Evolutionary conservation across 169 alveolate genomes (phyloP).

Genomic region (Blepharisma undulans): DNA sequence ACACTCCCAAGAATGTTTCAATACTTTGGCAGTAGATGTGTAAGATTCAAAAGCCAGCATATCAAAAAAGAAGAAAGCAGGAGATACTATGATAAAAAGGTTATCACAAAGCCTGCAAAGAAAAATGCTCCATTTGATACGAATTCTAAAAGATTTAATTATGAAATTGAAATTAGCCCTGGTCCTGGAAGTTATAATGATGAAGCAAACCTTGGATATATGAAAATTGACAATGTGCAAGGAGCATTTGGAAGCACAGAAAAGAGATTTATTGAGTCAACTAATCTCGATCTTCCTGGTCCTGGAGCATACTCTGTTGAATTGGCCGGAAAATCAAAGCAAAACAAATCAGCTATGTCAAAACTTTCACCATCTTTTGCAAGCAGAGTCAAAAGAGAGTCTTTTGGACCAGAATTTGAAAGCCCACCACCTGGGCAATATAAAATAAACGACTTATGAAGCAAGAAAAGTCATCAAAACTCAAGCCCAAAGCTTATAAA

Average conservation of each 20-base stretch:
- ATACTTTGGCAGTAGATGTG: neutral
- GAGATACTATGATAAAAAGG: neutral
- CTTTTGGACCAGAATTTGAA: neutral
- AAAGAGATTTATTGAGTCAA: constrained; percentile 49
- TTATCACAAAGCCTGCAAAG: constrained; percentile 4
- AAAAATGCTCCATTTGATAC: constrained; percentile 41
- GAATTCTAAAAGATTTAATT: constrained; percentile 29
- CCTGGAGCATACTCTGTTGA: constrained; percentile 6
- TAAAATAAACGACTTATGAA: neutral
- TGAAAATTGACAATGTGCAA: constrained; percentile 52
- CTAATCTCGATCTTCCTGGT: neutral
- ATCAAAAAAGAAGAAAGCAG: neutral
- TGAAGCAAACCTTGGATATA: neutral
- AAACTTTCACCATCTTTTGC: neutral
- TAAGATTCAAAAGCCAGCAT: neutral
- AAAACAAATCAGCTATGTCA: neutral
- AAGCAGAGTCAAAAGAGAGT: neutral
- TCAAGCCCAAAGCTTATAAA: neutral
- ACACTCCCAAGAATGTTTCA: neutral
- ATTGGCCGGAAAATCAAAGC: neutral
- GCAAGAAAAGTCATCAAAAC: neutral
- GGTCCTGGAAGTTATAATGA: constrained; percentile 63
- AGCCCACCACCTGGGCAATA: neutral
- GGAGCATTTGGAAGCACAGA: constrained; percentile 76
- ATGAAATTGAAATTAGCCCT: constrained; percentile 34